phyloP scores from a whole-genome alignment of 345 rosid genomes.

The Ceriops tagal region DNA sequence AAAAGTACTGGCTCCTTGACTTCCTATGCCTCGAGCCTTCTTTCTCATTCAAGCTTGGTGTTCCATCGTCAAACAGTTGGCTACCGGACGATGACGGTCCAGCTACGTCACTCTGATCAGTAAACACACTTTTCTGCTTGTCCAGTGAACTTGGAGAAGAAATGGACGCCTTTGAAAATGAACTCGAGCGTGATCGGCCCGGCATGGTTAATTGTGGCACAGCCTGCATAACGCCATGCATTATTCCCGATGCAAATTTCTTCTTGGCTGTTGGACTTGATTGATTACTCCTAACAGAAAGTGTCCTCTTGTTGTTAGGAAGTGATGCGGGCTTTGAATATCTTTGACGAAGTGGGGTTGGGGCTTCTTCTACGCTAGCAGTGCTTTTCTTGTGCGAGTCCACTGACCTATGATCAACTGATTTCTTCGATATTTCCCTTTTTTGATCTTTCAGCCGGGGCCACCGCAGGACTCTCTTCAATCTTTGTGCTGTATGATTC shows the following conservation, averaged over 20 bases:
- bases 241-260: conserved; percentile 58
- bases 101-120: conserved; percentile 36
- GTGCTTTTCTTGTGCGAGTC: conserved; percentile 29
- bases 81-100: conserved; percentile 55
- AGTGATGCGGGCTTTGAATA: conserved; percentile 48
- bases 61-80: conserved; percentile 28
- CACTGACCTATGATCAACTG: conserved; percentile 19
- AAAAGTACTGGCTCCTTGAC: conserved; percentile 58
- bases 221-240: conserved; percentile 49
- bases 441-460: conserved; percentile 46
- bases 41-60: conserved; percentile 31
- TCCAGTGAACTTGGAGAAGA: conserved; percentile 53
- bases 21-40: conserved; percentile 40
- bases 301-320: conserved; percentile 59
- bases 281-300: conserved; percentile 71
- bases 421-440: conserved; percentile 16
- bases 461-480: conserved; percentile 68
- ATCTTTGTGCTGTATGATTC: conserved; percentile 47
- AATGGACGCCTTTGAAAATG: conserved; percentile 67
- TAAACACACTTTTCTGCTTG: conserved; percentile 55
- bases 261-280: conserved; percentile 78
- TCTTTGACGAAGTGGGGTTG: conserved; percentile 65
- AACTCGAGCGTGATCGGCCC: conserved; percentile 66
- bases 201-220: conserved; percentile 41
- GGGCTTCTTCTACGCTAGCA: conserved; percentile 34